Evolutionary conservation across 1,284 basidiomycete species (phyloP).

Genomic region (Ganoderma resinaceum): DNA sequence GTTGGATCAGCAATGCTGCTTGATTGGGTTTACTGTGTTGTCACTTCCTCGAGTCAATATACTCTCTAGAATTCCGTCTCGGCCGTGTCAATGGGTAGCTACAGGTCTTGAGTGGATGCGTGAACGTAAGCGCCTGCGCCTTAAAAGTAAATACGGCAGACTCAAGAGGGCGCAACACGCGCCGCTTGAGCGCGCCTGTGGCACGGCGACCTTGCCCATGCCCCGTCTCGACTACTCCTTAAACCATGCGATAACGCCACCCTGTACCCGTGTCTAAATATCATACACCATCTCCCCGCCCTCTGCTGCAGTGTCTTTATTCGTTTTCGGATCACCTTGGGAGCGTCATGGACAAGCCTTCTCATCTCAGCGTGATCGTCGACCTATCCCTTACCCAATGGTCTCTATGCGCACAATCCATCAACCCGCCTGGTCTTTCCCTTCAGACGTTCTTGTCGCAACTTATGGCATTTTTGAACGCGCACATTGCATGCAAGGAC

Average conservation of each 20-base stretch:
- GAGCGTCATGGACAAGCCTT: constrained; percentile 56
- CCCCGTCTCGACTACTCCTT: not conserved
- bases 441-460: constrained; percentile 78
- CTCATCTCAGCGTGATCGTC: constrained; percentile 82
- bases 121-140: not conserved
- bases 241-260: not conserved
- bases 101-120: not conserved
- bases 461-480: constrained; percentile 90
- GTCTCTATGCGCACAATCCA: constrained; percentile 64
- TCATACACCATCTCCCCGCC: not conserved
- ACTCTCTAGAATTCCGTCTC: not conserved
- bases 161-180: not conserved
- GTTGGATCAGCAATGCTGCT: constrained; percentile 34
- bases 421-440: constrained; percentile 59
- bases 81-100: not conserved
- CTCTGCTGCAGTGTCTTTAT: not conserved
- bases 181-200: constrained; percentile 7
- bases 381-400: constrained; percentile 88
- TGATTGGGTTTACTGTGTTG: not conserved
- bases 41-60: not conserved
- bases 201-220: constrained; percentile 9
- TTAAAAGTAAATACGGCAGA: no score
- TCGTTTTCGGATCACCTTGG: not conserved
- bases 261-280: not conserved
- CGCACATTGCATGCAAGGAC: constrained; percentile 89